Evolutionary conservation across 2,329 filamentous ascomycete species (phyloP), one percentile per base, ranked within the genome.

Genomic region (Ascochyta koolunga): DNA sequence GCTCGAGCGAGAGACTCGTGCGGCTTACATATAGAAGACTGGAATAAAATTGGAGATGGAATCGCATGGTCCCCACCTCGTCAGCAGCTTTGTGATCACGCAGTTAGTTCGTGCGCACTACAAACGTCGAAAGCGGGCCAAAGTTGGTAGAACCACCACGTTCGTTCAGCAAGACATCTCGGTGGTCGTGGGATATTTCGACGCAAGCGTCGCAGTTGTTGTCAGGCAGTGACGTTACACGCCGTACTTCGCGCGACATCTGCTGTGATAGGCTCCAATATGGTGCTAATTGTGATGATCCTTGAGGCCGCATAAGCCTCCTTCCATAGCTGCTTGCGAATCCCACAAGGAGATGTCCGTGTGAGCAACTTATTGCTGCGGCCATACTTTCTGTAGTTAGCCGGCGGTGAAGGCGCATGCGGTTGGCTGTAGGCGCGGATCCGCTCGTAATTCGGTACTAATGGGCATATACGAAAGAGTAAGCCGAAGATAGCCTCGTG

Each of bases 401-500:
- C 41, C 58, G 56, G 63, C 62, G 59, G 58, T 59, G 61, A 67
- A 50, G 57, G 58, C 29, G 58, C 61, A 56, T 63, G 62, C 55
- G 38, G 27, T 16, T 49, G 51, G 45, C 51, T 45, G 51, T 46
- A 50, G 51, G 51, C 51, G 45, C 51, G 31, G 39, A 40, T 27
- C 21, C 40, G 36, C 45, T 41, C 18, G 19, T 31, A 21, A 42
- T 37, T 37, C 27, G 33, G 40, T 45, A 29, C 40, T 22, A 54
- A 22, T 27, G 37, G 16, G n/a, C 27, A 9, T 18, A 22, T 31
- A 29, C 41, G 25, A 49, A 37, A 52, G 35, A 40, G 50, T 68
- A 67, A 70, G 69, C 69, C 68, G 68, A 68, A 63, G 64, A 57
- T 70, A 70, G 62, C 68, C 68, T 62, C 50, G 45, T 35, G 48